Base-by-base conservation (phyloP, 2,329 filamentous ascomycete genomes). In the Tympanopsis confertula region DNA sequence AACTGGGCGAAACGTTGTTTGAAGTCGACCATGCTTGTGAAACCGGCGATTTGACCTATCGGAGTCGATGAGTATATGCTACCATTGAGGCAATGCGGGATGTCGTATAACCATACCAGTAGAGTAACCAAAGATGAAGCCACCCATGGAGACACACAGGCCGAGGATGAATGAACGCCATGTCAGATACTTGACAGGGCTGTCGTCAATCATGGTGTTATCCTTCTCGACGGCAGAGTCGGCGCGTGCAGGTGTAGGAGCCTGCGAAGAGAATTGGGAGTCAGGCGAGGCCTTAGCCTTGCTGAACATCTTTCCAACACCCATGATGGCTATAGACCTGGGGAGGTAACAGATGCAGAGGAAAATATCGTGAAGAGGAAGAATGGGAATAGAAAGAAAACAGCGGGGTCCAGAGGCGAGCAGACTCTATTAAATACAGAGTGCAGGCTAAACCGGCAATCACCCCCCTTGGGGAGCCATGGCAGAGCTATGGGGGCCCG, bases 111-210 rank as follows among this genome's bases (percentile, higher is more conserved):
- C 30, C n/a, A 12, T 13, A 44, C 72, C 74, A 7, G 71, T 78
- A 45, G 78, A 74, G 45, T 77, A 78, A 35, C 74, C 75, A 51
- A 77, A 78, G 42, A 79, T 65, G 52, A 75, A 74, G 35, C 72
- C 74, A 42, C 74, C 74, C 29, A 78, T 66, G 33, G 67, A 71
- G 32, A 71, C 73, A 30, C 68, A 59, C 22, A 65, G 54, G 33
- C 69, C 70, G 19, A 76, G 46, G 19, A 66, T 37, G 41, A 66
- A 44, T 18, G 62, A 33, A 10, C 30, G 30, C 30, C 30, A 33
- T 33, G 30, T 33, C 12, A 33, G 30, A 33, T 33, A 33, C 30
- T 33, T 33, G 30, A 33, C 30, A 18, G 30, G 30, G 30, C 30
- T 33, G 30, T 33, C 30, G 17, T 33, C 30, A 7, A 33, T 7